These are phyloP conservation scores for Myochromella boudieri DNA, from an alignment of 768 basidiomycete genomes.

Conservation along the genomic window DNA sequence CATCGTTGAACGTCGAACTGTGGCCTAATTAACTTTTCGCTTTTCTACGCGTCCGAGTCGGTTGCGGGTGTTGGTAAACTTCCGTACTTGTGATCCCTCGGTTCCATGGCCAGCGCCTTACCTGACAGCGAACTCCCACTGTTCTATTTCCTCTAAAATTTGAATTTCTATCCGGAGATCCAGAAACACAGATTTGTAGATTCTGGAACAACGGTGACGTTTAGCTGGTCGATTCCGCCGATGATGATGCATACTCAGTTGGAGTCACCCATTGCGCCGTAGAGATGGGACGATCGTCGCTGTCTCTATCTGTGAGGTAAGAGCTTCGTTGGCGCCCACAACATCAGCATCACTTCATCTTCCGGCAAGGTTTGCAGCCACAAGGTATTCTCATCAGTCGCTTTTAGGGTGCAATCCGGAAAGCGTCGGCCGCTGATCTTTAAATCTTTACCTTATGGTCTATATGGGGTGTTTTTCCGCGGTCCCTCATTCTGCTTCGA, in stretches of 20 bases:
- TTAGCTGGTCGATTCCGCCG: neutral
- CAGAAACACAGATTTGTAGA: too few species aligned
- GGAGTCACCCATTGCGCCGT: slow-evolving; percentile 2
- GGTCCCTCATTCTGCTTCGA: neutral
- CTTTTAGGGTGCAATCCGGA: neutral
- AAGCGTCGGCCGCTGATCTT: slow-evolving; percentile 6
- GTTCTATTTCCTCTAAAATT: too few species aligned
- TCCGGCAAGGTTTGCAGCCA: slow-evolving; percentile 8
- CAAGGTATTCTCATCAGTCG: neutral
- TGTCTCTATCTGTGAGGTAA: neutral
- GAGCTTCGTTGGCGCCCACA: slow-evolving; percentile 8
- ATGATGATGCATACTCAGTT: neutral
- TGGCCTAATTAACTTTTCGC: neutral
- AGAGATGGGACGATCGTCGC: slow-evolving; percentile 4
- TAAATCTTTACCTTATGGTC: slow-evolving; percentile 4
- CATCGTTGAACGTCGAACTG: neutral
- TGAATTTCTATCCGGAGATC: too few species aligned
- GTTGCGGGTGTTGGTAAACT: too few species aligned
- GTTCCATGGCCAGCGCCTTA: too few species aligned
- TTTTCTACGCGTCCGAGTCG: too few species aligned
- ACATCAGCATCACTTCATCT: neutral
- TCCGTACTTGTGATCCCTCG: too few species aligned
- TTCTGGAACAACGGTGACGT: neutral
- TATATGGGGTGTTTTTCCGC: slow-evolving; percentile 7
- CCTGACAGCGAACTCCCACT: too few species aligned